Evolutionary conservation across 305 asterid species (phyloP), one percentile per base, ranked within the genome.

Genomic region (Petunia hybrid): DNA sequence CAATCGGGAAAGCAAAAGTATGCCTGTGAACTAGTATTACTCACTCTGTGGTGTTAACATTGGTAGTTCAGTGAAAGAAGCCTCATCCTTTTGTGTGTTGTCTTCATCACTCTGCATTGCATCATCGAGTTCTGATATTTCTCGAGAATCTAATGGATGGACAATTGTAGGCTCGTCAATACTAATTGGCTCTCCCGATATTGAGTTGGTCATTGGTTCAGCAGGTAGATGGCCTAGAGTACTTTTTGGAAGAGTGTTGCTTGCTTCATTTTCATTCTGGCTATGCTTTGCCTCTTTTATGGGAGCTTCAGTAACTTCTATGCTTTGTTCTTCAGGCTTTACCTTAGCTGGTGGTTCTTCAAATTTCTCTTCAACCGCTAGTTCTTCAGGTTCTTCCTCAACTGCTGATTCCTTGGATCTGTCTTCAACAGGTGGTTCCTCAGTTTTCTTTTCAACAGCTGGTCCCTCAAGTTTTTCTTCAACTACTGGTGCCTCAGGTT

Each of bases 381-480:
- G 78, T 73, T 46, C 77, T 68, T 68, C 55, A 53, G 80, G 10
- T 53, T 60, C 12, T 77, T 77, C 42, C n/a, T 77, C 80, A 46
- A 4, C 14, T 43, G 8, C 41, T 60, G 8, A 45, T 8, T 41
- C 40, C 38, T 61, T n/a, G 12, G 9, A n/a, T 16, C 5, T 78
- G 31, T 78, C 81, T 42, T 77, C 39, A 77, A n/a, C 81, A 8
- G 76, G 22, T 42, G 35, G 36, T 14, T n/a, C 10, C 31, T 42
- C 13, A 14, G 76, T 13, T 2, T n/a, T 68, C 31, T 42, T 12
- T 14, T 68, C 51, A 68, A 43, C 56, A 8, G 56, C 6, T 42
- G 56, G 4, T 16, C 22, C 38, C 31, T 69, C 48, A 12, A 59
- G 42, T 9, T 69, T 69, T 41, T 69, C 59, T 10, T 22, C 59